These are phyloP conservation scores for Colletotrichum kahawae DNA, from an alignment of 2,329 filamentous ascomycete genomes.

Conservation along the genomic window DNA sequence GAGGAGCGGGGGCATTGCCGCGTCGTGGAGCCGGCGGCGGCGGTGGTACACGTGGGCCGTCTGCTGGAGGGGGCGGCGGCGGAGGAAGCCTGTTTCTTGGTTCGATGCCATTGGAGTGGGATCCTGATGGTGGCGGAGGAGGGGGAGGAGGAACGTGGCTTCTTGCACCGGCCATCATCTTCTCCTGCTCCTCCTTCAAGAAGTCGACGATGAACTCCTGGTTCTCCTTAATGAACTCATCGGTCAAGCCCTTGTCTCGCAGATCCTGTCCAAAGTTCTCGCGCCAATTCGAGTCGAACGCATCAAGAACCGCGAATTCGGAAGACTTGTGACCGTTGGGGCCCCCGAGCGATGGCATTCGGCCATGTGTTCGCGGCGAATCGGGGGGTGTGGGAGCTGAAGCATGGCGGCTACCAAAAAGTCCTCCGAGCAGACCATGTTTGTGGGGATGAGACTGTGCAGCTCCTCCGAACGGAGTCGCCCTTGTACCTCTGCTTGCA, in stretches of 20 bases:
- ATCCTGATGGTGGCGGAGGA: slow-evolving; percentile 27
- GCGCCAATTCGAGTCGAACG: slow-evolving; percentile 69
- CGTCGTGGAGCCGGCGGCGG: slow-evolving; percentile 37
- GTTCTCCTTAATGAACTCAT: slow-evolving; percentile 71
- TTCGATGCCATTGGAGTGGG: slow-evolving; percentile 37
- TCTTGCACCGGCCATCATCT: slow-evolving; percentile 31
- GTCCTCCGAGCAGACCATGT: slow-evolving; percentile 60
- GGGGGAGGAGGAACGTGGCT: slow-evolving; percentile 26
- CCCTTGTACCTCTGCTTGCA: slow-evolving; percentile 84
- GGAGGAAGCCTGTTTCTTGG: slow-evolving; percentile 38
- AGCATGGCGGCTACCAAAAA: slow-evolving; percentile 65
- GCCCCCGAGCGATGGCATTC: slow-evolving; percentile 47
- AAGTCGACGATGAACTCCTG: slow-evolving; percentile 73
- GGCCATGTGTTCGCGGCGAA: slow-evolving; percentile 50
- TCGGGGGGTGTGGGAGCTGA: slow-evolving; percentile 64
- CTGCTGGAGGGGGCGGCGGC: slow-evolving; percentile 33
- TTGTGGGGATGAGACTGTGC: slow-evolving; percentile 44
- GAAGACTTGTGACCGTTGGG: slow-evolving; percentile 52
- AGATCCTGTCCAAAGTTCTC: slow-evolving; percentile 70
- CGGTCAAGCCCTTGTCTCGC: slow-evolving; percentile 65
- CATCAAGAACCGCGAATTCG: slow-evolving; percentile 67
- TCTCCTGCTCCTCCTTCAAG: slow-evolving; percentile 61
- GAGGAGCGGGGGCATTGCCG: slow-evolving; percentile 57
- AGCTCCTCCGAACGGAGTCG: slow-evolving; percentile 73
- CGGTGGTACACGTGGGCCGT: slow-evolving; percentile 45